A percentile compares a stretch with the other conserved stretches of the same genome.
Conservation (phyloP, 2,329 filamentous ascomycete species). For the Colletotrichum tropicale region DNA sequence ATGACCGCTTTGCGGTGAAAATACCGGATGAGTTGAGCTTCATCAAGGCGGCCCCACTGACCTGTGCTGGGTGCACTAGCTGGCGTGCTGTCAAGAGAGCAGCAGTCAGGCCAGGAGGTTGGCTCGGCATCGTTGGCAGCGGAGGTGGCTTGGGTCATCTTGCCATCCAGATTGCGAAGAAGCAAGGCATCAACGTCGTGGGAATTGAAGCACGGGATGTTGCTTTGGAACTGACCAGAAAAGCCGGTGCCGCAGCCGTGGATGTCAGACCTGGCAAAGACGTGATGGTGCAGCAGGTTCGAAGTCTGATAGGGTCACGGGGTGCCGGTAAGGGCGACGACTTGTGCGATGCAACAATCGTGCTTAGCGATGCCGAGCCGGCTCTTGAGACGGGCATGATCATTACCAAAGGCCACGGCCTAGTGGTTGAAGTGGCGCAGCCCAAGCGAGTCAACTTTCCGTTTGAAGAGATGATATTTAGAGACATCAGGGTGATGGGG, state of each 20-base stretch:
- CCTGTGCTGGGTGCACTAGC: slow-evolving; percentile 58
- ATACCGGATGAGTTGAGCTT: slow-evolving; percentile 55
- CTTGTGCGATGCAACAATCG: slow-evolving; percentile 49
- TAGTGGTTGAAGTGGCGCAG: slow-evolving; percentile 63
- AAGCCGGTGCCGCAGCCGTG: slow-evolving; percentile 54
- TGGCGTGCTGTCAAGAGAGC: slow-evolving; percentile 49
- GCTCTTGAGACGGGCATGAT: slow-evolving; percentile 57
- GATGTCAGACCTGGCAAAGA: slow-evolving; percentile 56
- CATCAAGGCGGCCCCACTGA: slow-evolving; percentile 57
- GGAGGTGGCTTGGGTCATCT: slow-evolving; percentile 74
- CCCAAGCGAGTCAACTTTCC: slow-evolving; percentile 39
- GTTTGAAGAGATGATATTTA: slow-evolving; percentile 54
- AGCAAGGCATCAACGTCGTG: slow-evolving; percentile 78
- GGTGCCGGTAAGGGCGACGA: slow-evolving; percentile 43
- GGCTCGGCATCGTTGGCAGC: slow-evolving; percentile 75
- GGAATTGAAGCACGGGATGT: slow-evolving; percentile 71
- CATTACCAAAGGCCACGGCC: slow-evolving; percentile 63
- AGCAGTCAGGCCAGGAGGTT: slow-evolving; percentile 58
- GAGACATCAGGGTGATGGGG: slow-evolving; percentile 56
- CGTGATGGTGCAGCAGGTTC: slow-evolving; percentile 49
- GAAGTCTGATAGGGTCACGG: slow-evolving; percentile 43
- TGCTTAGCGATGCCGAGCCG: slow-evolving; percentile 53
- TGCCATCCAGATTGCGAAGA: slow-evolving; percentile 79
- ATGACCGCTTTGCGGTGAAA: slow-evolving; percentile 47
- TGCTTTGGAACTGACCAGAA: slow-evolving; percentile 50